Base-by-base conservation (phyloP, 192 early-diverging fungal genomes). In the Coemansia sp. region DNA sequence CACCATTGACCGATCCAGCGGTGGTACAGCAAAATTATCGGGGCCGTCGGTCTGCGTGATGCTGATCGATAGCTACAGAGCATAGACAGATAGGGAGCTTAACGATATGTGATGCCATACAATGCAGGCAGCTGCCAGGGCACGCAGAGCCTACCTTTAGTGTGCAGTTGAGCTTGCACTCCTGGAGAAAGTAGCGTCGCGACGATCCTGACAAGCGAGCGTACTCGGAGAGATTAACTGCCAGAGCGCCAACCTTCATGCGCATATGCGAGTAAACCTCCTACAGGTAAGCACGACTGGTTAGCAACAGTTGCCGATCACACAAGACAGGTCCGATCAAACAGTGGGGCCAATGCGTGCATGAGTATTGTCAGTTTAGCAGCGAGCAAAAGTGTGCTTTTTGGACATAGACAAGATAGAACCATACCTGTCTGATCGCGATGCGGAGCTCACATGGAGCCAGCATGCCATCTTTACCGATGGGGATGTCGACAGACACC, bases 181-280 rank as follows among this genome's bases (percentile, higher is more conserved):
- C 84, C 59, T 91, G 83, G 47, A 89, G 72, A 43, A 88, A 76
- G 53, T 87, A 88, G 15, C 85, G 79, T 47, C 83, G 59, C 23
- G 85, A 82, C 43, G 81, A 82, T 35, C 60, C 69, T 11, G 83
- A 74, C 43, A 77, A 70, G 43, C 76, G 79, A 14, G 88, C 91
- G 67, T 88, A 92, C 66, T 93, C 91, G 8, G 92, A 85, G n/a
- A 95, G 79, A 74, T 93, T 92, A 53, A 95, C 68, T 5, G 79
- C 64, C 29, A 95, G 81, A 37, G 69, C 72, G 41, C 94, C 94
- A 45, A 83, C 58, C 62, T 64, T 70, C 35, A 65, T 66, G 57
- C 62, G 76, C 59, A 67, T 58, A 66, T 80, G 73, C 39, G 72
- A 65, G 52, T 79, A 74, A 15, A 79, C 77, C 59, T 79, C 77